Evolutionary conservation across 768 basidiomycete genomes (phyloP), one percentile per base, ranked within the genome.

Genomic region (Bullera alba): DNA sequence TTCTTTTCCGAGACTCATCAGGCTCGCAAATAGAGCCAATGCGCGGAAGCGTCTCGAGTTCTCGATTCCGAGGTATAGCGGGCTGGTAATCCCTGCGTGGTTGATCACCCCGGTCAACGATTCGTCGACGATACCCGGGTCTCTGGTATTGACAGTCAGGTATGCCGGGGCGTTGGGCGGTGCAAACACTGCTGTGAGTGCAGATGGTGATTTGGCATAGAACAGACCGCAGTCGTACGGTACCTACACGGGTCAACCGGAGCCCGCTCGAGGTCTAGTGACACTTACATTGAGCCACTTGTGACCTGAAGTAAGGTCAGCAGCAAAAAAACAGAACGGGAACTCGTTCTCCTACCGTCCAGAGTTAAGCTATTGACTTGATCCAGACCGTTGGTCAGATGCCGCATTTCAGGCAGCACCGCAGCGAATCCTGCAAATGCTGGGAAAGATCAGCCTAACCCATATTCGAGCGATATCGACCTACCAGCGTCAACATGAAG

Each of bases 401-500:
- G 51, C 6, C 46, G 35, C 25, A 74, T 57, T 14, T 71, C 71
- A 12, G 75, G 75, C 41, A 74, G 60, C 0, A 76, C 49, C 7
- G 64, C 58, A 0, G 72, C 76, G 36, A 77, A 77, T 1, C 74
- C 76, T 5, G 74, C 75, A 45, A 78, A 78, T 2, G 77, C 77
- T 74, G 52, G 2, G 41, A 8, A 26, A 25, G 23, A 29, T 12
- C 16, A 29, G 16, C 25, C 14, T 25, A 34, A 23, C 15, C 37
- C 17, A 12, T 28, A 32, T 6, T 27, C n/a, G 28, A 28, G 17
- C 15, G 14, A 32, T 15, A 17, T 27, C 46, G 25, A 12, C 50
- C 69, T 45, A 75, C 75, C 75, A 7, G 71, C 76, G 54, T 77
- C 77, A 23, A 76, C 65, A 57, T 77, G 76, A 2, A 78, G 53